Evolutionary conservation across 192 early-diverging fungal species (phyloP).

Genomic region (Mycoemilia scoparia): DNA sequence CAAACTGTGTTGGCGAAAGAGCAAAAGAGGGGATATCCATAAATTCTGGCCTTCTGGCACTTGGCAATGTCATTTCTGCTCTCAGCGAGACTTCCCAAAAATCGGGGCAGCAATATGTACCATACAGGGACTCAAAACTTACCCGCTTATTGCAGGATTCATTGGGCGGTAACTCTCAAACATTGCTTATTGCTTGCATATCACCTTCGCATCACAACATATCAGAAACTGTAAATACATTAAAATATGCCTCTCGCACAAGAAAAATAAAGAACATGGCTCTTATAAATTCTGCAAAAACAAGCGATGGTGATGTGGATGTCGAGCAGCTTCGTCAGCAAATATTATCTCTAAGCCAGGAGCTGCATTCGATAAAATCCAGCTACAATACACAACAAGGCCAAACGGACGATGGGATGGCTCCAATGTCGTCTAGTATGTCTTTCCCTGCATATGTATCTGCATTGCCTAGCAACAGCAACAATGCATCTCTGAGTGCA

Average conservation of each 20-base stretch:
- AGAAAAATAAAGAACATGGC: slow-evolving; percentile 91
- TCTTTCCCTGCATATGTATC: too few species aligned
- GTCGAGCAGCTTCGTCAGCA: too few species aligned
- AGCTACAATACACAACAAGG: too few species aligned
- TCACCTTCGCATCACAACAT: slow-evolving; percentile 73
- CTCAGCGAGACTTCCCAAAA: slow-evolving; percentile 44
- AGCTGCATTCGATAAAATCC: too few species aligned
- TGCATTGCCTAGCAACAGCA: too few species aligned
- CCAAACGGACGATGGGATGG: too few species aligned
- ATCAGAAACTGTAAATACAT: slow-evolving; percentile 85
- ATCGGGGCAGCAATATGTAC: slow-evolving; percentile 42
- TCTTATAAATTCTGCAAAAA: slow-evolving; percentile 44
- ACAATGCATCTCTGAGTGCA: too few species aligned
- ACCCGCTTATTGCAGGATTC: slow-evolving; percentile 92
- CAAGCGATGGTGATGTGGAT: too few species aligned
- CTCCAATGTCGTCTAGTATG: too few species aligned
- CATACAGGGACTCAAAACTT: slow-evolving; percentile 94
- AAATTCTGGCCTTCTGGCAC: slow-evolving; percentile 84
- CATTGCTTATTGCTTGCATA: slow-evolving; percentile 92
- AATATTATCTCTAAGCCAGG: too few species aligned
- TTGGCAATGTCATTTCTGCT: slow-evolving; percentile 96
- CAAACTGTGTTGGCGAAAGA: slow-evolving; percentile 83
- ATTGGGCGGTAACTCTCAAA: slow-evolving; percentile 87
- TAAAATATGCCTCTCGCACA: slow-evolving; percentile 91
- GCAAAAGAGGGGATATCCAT: slow-evolving; percentile 95